Evolutionary conservation across 2,329 filamentous ascomycete genomes (phyloP).

Genomic region (Beauveria medogensis): DNA sequence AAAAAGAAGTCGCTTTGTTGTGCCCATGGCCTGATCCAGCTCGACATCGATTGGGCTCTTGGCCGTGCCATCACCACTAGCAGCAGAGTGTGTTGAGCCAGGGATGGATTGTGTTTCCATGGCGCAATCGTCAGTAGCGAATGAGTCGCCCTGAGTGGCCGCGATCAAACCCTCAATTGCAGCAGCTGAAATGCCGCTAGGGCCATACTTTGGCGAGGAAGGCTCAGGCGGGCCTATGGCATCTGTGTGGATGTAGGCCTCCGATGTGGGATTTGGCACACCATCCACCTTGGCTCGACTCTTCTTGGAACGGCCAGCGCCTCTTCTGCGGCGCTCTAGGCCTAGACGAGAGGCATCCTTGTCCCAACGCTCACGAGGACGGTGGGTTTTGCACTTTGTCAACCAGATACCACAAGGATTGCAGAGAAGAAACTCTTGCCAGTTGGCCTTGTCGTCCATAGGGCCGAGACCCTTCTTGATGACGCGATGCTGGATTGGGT

Average conservation of each 20-base stretch:
- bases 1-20: conserved; percentile 64
- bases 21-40: conserved; percentile 39
- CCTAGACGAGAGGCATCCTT: conserved; percentile 47
- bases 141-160: conserved; percentile 8
- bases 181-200: neutral
- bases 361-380: conserved; percentile 78
- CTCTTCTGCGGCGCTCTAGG: conserved; percentile 43
- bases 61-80: conserved; percentile 48
- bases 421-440: conserved; percentile 70
- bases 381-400: conserved; percentile 75
- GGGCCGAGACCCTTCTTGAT: conserved; percentile 65
- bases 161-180: neutral
- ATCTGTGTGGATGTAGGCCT: conserved; percentile 47
- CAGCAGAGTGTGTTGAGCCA: conserved; percentile 46
- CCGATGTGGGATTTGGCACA: conserved; percentile 40
- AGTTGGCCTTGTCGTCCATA: conserved; percentile 57
- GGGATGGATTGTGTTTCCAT: conserved; percentile 19
- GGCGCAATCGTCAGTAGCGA: conserved; percentile 14
- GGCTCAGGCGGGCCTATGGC: conserved; percentile 39
- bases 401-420: conserved; percentile 97
- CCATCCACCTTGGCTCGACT: conserved; percentile 39
- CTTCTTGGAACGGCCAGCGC: conserved; percentile 39
- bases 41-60: conserved; percentile 49
- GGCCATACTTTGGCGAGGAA: conserved; percentile 23
- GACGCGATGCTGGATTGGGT: conserved; percentile 60